phyloP scores from a whole-genome alignment of 495 filamentous ascomycete species.

The Talaromyces stipitatus region DNA sequence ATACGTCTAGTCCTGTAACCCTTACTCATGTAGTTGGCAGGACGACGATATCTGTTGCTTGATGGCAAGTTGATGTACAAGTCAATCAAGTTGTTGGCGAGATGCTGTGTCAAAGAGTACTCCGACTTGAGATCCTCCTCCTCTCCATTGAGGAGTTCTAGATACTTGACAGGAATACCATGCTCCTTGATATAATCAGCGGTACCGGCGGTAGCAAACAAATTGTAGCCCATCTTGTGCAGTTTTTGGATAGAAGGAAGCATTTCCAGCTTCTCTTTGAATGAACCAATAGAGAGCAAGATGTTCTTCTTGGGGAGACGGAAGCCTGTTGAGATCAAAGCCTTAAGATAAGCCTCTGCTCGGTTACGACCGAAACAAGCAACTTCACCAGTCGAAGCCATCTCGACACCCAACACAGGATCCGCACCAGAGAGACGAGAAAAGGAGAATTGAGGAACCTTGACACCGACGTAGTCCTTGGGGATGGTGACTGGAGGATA shows the following conservation, averaged over 20 bases:
- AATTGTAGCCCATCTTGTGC: constrained; percentile 80
- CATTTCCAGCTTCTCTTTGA: constrained; percentile 97
- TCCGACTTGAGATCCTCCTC: constrained; percentile 83
- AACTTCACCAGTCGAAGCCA: constrained; percentile 98
- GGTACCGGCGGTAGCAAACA: constrained; percentile 93
- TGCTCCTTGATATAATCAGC: constrained; percentile 93
- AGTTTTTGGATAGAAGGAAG: constrained; percentile 86
- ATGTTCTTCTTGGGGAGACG: constrained; percentile 93
- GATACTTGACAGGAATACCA: constrained; percentile 79
- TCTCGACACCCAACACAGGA: constrained; percentile 94
- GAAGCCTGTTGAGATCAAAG: constrained; percentile 90
- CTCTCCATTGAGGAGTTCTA: constrained; percentile 69
- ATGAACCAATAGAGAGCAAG: constrained; percentile 89
- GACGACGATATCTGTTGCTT: constrained; percentile 91
- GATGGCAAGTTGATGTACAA: constrained; percentile 98
- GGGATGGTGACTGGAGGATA: constrained; percentile 74
- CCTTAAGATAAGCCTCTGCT: constrained; percentile 96
- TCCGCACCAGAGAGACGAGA: constrained; percentile 92
- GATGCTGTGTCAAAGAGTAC: constrained; percentile 89
- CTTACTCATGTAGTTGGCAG: constrained; percentile 96
- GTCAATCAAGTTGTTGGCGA: constrained; percentile 95
- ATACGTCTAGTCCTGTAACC: constrained; percentile 92
- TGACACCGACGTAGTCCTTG: constrained; percentile 84
- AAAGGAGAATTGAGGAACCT: constrained; percentile 98
- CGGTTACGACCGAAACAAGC: constrained; percentile 94